phyloP scores from a whole-genome alignment of 306 rosid species.

The Aeschynomene evenia region DNA sequence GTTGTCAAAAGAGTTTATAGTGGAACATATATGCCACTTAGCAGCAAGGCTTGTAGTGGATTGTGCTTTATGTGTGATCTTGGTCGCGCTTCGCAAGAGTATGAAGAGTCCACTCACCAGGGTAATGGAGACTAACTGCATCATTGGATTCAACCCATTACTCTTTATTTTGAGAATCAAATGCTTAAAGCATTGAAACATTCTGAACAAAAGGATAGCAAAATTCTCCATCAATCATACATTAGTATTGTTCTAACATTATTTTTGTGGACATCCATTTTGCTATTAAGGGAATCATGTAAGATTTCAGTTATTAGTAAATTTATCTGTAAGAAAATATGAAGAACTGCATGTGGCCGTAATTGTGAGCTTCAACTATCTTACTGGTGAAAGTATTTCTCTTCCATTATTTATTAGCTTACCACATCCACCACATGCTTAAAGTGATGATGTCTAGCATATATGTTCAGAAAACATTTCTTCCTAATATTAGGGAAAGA shows the following conservation, averaged over 20 bases:
- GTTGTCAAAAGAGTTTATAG: constrained; percentile 68
- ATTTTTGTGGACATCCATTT: too few species aligned
- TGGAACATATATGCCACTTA: constrained; percentile 85
- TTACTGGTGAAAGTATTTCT: too few species aligned
- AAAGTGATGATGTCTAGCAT: too few species aligned
- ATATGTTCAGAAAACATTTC: neutral
- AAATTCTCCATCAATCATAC: neutral
- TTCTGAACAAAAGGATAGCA: neutral
- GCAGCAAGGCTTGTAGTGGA: constrained; percentile 77
- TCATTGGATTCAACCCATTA: constrained; percentile 14
- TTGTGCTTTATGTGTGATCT: constrained; percentile 87
- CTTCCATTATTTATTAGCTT: too few species aligned
- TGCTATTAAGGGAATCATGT: too few species aligned
- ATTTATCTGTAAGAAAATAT: too few species aligned
- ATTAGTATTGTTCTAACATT: too few species aligned
- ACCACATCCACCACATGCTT: too few species aligned
- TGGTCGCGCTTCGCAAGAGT: constrained; percentile 73
- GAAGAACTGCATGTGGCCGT: too few species aligned
- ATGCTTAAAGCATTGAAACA: constrained; percentile 1
- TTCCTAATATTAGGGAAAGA: neutral
- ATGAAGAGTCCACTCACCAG: constrained; percentile 76
- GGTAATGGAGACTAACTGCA: constrained; percentile 79
- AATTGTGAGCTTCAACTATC: too few species aligned
- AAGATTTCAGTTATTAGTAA: too few species aligned
- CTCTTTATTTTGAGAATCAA: neutral